A percentile compares a stretch with the other conserved stretches of the same genome.
phyloP scores from a whole-genome alignment of 2,329 filamentous ascomycete genomes.

The Tolypocladium sp. region DNA sequence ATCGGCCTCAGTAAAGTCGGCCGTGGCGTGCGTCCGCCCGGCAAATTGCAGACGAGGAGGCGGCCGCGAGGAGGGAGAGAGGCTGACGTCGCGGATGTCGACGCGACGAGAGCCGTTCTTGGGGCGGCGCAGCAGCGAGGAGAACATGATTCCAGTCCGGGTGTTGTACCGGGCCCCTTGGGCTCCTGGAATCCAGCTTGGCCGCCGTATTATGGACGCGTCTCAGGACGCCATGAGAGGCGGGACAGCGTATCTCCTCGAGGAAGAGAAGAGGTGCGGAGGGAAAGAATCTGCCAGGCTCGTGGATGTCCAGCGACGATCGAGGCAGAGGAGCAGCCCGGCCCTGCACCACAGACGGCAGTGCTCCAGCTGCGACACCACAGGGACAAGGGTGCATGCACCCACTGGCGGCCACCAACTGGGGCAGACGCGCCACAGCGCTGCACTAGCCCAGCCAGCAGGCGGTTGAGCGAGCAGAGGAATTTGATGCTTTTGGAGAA shows the following conservation, averaged over 20 bases:
- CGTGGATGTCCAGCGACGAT: neutral
- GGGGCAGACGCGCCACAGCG: neutral
- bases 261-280: conserved; percentile 11
- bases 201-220: conserved; percentile 8
- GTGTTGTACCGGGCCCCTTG: neutral
- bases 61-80: conserved; percentile 21
- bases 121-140: conserved; percentile 24
- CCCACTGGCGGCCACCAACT: neutral
- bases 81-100: conserved; percentile 17
- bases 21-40: conserved; percentile 42
- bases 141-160: conserved; percentile 22
- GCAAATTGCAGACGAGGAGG: conserved; percentile 15
- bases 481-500: neutral
- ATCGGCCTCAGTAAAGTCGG: conserved; percentile 57
- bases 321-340: neutral
- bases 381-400: neutral
- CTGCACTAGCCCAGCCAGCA: neutral
- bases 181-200: conserved; percentile 9
- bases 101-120: conserved; percentile 23
- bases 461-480: neutral
- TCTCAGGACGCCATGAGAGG: conserved; percentile 14
- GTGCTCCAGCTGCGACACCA: neutral
- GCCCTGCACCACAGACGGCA: neutral
- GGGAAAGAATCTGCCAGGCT: conserved; percentile 1
- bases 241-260: neutral